Evolutionary conservation across 1,139 yeast species (phyloP).

Genomic region (Pneumocystis canis): DNA sequence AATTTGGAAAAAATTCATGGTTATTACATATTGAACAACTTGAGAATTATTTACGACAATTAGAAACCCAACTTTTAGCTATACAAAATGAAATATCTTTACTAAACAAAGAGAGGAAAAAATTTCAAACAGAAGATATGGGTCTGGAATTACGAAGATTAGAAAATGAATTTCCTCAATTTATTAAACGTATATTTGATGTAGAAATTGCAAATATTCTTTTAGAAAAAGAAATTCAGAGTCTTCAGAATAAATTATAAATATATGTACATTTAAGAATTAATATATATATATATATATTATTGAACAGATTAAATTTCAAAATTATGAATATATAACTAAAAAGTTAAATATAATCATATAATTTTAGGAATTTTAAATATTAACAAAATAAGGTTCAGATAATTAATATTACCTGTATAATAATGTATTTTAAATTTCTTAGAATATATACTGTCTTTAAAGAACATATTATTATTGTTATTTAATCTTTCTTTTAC

Average conservation of each 20-base stretch:
- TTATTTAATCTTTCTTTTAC: too few relatives aligned
- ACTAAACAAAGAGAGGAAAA: neutral
- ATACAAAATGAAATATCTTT: neutral
- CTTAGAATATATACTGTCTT: too few relatives aligned
- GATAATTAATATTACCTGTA: neutral
- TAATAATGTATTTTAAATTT: too few relatives aligned
- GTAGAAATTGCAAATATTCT: neutral
- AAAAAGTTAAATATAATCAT: neutral
- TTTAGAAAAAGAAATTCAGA: neutral
- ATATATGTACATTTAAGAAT: neutral
- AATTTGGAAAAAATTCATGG: constrained; percentile 1
- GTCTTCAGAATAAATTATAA: neutral
- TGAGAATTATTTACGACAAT: neutral
- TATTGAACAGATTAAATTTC: neutral
- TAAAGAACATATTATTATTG: neutral
- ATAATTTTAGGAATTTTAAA: too few relatives aligned
- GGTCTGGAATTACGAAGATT: neutral
- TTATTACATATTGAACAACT: neutral
- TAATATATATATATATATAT: neutral
- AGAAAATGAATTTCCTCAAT: neutral
- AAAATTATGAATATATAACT: neutral
- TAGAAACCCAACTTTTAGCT: neutral
- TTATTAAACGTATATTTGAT: neutral
- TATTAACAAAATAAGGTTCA: neutral
- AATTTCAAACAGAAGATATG: neutral